Conservation (phyloP, 2,329 filamentous ascomycete species). For the Onygenales sp. region DNA sequence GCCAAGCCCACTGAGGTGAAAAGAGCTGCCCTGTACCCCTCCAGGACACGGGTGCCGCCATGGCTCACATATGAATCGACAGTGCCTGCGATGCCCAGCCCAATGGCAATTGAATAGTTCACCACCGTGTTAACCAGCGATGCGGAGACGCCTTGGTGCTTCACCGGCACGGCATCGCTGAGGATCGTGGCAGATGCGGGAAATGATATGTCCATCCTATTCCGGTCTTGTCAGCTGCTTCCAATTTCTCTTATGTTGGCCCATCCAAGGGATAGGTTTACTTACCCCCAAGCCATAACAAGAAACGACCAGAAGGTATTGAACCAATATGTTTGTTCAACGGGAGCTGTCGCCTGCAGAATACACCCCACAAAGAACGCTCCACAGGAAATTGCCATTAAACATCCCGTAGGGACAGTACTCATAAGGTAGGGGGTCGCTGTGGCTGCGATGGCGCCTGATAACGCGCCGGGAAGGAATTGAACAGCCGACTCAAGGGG, state of each 20-base stretch:
- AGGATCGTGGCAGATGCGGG: conserved; percentile 55
- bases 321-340: conserved; percentile 32
- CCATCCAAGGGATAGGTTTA: not conserved
- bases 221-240: conserved; percentile 34
- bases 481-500: conserved; percentile 23
- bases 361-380: conserved; percentile 23
- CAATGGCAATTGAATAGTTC: conserved; percentile 60
- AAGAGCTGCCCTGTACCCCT: conserved; percentile 30
- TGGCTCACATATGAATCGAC: conserved; percentile 44
- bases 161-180: conserved; percentile 40
- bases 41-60: conserved; percentile 24
- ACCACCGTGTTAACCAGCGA: conserved; percentile 55
- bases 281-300: conserved; percentile 19
- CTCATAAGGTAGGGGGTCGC: conserved; percentile 18
- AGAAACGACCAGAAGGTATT: conserved; percentile 17
- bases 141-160: conserved; percentile 45
- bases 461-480: conserved; percentile 19
- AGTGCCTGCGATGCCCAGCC: conserved; percentile 57
- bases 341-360: conserved; percentile 27
- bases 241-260: not conserved
- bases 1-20: conserved; percentile 31
- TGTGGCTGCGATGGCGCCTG: conserved; percentile 23
- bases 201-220: conserved; percentile 50
- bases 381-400: conserved; percentile 23
- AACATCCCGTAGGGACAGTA: conserved; percentile 11